Evolutionary conservation across 2,329 filamentous ascomycete genomes (phyloP).

Genomic region (Fusarium torreyae): DNA sequence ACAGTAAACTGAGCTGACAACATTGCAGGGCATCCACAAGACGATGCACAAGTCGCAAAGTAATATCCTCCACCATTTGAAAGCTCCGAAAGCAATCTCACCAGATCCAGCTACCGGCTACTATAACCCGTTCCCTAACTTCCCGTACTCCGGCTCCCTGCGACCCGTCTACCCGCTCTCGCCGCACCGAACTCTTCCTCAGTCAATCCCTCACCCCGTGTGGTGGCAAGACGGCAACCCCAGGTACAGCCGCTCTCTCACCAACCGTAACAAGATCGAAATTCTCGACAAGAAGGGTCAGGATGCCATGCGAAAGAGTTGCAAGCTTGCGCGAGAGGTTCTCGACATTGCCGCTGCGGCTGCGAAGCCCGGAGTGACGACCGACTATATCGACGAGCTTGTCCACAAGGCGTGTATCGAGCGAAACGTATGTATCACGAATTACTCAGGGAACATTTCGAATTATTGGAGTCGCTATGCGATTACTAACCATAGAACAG

Average conservation of each 20-base stretch:
- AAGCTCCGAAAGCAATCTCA: slow-evolving; percentile 87
- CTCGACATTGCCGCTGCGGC: slow-evolving; percentile 91
- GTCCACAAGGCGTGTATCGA: slow-evolving; percentile 96
- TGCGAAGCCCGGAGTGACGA: slow-evolving; percentile 91
- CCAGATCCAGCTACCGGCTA: slow-evolving; percentile 90
- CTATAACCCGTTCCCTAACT: slow-evolving; percentile 94
- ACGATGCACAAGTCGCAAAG: slow-evolving; percentile 77
- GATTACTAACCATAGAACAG: slow-evolving; percentile 61
- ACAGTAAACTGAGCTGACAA: slow-evolving; percentile 39
- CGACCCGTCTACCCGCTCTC: slow-evolving; percentile 92
- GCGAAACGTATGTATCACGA: slow-evolving; percentile 77
- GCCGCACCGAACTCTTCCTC: slow-evolving; percentile 78
- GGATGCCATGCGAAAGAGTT: slow-evolving; percentile 94
- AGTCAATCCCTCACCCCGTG: slow-evolving; percentile 86
- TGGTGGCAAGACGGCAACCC: slow-evolving; percentile 89
- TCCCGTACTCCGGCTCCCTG: slow-evolving; percentile 83
- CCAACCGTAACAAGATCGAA: slow-evolving; percentile 84
- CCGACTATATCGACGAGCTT: slow-evolving; percentile 93
- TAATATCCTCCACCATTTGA: slow-evolving; percentile 80
- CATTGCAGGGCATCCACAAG: slow-evolving; percentile 82
- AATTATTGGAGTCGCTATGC: not conserved
- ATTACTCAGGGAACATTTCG: not conserved
- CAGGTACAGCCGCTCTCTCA: slow-evolving; percentile 71
- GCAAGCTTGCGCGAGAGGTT: slow-evolving; percentile 88
- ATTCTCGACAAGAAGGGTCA: slow-evolving; percentile 85